Percentiles rank a stretch among this genome's conserved stretches.
Conservation (phyloP, 371 early-diverging fungal species). For the Fennellomyces sp. region DNA sequence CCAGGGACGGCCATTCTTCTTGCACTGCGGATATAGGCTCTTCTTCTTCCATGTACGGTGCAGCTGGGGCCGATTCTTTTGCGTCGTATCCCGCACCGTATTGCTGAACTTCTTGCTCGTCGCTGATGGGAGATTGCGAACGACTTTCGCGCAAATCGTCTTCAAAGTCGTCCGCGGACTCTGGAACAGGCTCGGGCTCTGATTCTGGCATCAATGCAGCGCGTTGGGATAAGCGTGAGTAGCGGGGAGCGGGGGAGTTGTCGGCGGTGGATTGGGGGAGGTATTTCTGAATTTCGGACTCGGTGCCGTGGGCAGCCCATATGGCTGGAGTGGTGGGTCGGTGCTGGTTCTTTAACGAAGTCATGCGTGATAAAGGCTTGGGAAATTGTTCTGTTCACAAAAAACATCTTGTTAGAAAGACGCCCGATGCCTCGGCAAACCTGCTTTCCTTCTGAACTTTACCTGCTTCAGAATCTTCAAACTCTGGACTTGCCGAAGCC, state of each 20-base stretch:
- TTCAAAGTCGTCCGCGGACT: neutral
- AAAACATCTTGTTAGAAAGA: too few relatives aligned
- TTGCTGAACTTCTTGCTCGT: too few relatives aligned
- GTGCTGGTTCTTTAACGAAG: slow-evolving; percentile 3
- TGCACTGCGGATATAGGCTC: neutral
- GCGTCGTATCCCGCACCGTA: too few relatives aligned
- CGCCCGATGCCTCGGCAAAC: neutral
- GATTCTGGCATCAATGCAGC: neutral
- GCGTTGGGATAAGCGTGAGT: neutral
- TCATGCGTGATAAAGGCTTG: neutral
- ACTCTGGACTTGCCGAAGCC: neutral
- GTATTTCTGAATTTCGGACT: slow-evolving; percentile 9
- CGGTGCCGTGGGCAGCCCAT: slow-evolving; percentile 16
- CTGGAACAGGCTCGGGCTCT: neutral
- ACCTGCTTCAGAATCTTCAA: neutral
- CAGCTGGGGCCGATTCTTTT: neutral
- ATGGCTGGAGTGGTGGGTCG: slow-evolving; percentile 23
- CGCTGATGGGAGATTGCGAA: too few relatives aligned
- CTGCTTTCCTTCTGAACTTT: neutral
- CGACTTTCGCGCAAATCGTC: too few relatives aligned
- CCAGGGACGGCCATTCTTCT: slow-evolving; percentile 11
- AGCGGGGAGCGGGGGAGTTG: neutral
- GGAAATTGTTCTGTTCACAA: neutral
- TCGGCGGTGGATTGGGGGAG: slow-evolving; percentile 4
- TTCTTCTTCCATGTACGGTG: neutral